Conservation (phyloP, 345 rosid genomes). For the Punica granatum region DNA sequence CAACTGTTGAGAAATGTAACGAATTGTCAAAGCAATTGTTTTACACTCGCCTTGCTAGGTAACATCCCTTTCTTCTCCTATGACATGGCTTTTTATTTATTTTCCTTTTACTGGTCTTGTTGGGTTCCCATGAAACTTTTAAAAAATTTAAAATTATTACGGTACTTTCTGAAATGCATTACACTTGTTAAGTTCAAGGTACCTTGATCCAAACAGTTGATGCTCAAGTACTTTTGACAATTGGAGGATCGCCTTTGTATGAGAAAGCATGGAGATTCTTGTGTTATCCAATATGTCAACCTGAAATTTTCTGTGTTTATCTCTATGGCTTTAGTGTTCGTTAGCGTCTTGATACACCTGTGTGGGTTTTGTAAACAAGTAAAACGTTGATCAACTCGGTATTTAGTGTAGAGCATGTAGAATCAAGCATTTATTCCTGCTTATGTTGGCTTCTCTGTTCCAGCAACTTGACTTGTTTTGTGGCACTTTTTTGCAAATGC, state of each 20-base stretch:
- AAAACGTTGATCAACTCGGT: background rate
- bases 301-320: background rate
- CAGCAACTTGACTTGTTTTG: background rate
- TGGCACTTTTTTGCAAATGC: background rate
- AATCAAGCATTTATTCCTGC: background rate
- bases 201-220: no score
- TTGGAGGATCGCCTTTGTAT: background rate
- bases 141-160: background rate
- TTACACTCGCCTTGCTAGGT: constrained; percentile 95
- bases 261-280: background rate
- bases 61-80: background rate
- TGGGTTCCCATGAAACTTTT: background rate
- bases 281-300: background rate
- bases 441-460: background rate
- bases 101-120: background rate
- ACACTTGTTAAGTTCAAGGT: background rate
- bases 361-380: background rate
- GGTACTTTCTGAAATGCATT: background rate
- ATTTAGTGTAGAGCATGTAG: background rate
- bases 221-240: background rate
- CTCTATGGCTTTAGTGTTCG: background rate
- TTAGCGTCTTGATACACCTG: background rate
- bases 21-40: constrained; percentile 65
- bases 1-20: constrained; percentile 69
- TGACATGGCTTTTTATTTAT: background rate